Conservation (phyloP, 2,329 filamentous ascomycete species). For the Xylariaceae sp. region DNA sequence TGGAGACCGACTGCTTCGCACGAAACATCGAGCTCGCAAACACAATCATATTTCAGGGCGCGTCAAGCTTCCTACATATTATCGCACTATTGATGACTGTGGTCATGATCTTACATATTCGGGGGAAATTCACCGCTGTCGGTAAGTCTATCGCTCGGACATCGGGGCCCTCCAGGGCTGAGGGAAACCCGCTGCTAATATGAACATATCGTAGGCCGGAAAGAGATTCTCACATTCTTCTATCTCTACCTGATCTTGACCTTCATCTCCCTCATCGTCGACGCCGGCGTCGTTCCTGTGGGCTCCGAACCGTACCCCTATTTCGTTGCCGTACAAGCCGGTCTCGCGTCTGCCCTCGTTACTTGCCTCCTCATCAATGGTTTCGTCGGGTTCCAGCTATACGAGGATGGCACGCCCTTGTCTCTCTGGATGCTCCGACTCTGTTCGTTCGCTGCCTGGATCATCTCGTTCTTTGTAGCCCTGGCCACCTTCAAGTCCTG, state of each 20-base stretch:
- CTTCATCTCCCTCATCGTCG: conserved; percentile 85
- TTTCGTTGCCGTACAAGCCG: conserved; percentile 87
- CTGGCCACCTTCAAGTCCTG: conserved; percentile 92
- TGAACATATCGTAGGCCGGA: conserved; percentile 55
- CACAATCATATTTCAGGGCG: conserved; percentile 97
- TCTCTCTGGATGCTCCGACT: conserved; percentile 91
- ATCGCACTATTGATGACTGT: conserved; percentile 89
- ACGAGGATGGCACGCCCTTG: conserved; percentile 92
- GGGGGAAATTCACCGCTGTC: conserved; percentile 97
- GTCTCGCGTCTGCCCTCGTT: conserved; percentile 82
- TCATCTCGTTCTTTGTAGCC: conserved; percentile 84
- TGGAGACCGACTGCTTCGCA: conserved; percentile 90
- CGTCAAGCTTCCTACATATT: conserved; percentile 91
- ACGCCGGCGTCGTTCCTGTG: conserved; percentile 89
- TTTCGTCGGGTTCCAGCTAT: conserved; percentile 97
- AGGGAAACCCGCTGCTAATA: conserved; percentile 13
- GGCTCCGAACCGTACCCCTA: conserved; percentile 83
- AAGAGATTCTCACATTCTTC: conserved; percentile 86
- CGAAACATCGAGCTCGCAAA: conserved; percentile 96
- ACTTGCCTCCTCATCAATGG: conserved; percentile 94
- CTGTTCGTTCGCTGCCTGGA: conserved; percentile 80
- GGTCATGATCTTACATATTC: conserved; percentile 95
- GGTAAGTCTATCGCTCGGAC: conserved; percentile 60
- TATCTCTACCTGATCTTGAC: conserved; percentile 94
- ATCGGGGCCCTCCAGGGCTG: neutral